Evolutionary conservation across 2,329 filamentous ascomycete genomes (phyloP), one percentile per base, ranked within the genome.

Genomic region (Byssothecium circinans): DNA sequence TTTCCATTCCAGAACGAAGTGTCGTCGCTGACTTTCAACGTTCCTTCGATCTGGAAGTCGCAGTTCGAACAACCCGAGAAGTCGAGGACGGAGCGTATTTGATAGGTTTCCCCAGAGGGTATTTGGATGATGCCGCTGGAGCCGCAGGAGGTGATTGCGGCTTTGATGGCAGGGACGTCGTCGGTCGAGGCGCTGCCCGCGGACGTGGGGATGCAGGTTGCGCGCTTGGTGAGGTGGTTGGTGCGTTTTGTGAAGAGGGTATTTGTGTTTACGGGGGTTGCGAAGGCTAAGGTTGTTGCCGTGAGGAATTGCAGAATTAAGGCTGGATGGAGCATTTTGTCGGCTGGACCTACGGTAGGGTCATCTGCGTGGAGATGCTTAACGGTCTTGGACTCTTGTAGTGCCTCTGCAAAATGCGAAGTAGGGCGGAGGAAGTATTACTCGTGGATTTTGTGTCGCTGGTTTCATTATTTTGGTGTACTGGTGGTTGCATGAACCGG

Each of bases 61-160:
- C 76, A 79, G 18, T 63, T 67, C 2, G 53, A 52, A 55, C 76
- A 78, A 2, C 68, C 72, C 2, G 44, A 56, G 32, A 78, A 74
- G 37, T 71, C 63, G 7, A 78, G 62, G 0, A 68, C 65, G 17
- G 71, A 73, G 45, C 72, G 71, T 23, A 78, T 58, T 43, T 67
- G 68, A 55, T 77, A 78, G 2, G 70, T 74, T 2, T 57, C 64
- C 7, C 65, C 70, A 0, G 65, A 59, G 0, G 75, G 75, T 25
- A 79, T 71, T 1, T 74, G 59, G 19, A 79, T 77, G 0, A 70
- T 77, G 17, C 76, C 76, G 12, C 73, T 72, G n/a, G 67, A 63
- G 8, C 75, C 74, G 43, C 75, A 76, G 6, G 52, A 57, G 5
- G 64, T 43, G 17, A 78, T 68, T 1, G 77, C 75, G 2, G 69